phyloP scores from a whole-genome alignment of 768 basidiomycete genomes.

The Agrocybe praecox region DNA sequence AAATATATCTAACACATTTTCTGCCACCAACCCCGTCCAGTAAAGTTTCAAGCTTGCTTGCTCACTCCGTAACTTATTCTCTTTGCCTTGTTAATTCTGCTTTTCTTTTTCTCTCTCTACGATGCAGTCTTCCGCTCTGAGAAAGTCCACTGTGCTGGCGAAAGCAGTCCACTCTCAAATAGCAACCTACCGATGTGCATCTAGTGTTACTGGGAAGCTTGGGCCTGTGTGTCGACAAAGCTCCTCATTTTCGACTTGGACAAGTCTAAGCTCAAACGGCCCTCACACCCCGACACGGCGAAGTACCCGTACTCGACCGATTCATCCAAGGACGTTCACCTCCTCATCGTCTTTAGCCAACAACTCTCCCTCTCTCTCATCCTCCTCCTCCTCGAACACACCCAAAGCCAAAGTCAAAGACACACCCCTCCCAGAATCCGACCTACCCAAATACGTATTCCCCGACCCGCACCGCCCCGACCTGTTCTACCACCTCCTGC shows the following conservation, averaged over 20 bases:
- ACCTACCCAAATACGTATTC: conserved; percentile 23
- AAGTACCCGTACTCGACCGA: too few relatives aligned
- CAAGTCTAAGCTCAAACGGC: too few relatives aligned
- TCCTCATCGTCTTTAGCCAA: too few relatives aligned
- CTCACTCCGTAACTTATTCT: background rate
- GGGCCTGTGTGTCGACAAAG: background rate
- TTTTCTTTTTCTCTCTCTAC: background rate
- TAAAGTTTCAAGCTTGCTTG: too few relatives aligned
- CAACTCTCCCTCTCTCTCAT: background rate
- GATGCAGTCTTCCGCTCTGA: background rate
- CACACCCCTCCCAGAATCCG: background rate
- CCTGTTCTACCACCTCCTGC: conserved; percentile 69
- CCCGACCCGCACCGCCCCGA: conserved; percentile 65
- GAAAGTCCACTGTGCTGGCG: background rate
- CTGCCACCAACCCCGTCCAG: too few relatives aligned
- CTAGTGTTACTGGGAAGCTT: background rate
- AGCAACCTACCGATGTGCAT: background rate
- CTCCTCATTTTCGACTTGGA: background rate
- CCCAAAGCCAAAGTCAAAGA: background rate
- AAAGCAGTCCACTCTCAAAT: too few relatives aligned
- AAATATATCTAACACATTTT: too few relatives aligned
- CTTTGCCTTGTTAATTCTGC: too few relatives aligned
- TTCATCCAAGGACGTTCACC: too few relatives aligned
- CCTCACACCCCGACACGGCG: too few relatives aligned
- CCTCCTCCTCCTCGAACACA: background rate